Evolutionary conservation across 1,139 yeast genomes (phyloP), one percentile per base, ranked within the genome.

Genomic region (Spencermartinsiella ligniputridi): DNA sequence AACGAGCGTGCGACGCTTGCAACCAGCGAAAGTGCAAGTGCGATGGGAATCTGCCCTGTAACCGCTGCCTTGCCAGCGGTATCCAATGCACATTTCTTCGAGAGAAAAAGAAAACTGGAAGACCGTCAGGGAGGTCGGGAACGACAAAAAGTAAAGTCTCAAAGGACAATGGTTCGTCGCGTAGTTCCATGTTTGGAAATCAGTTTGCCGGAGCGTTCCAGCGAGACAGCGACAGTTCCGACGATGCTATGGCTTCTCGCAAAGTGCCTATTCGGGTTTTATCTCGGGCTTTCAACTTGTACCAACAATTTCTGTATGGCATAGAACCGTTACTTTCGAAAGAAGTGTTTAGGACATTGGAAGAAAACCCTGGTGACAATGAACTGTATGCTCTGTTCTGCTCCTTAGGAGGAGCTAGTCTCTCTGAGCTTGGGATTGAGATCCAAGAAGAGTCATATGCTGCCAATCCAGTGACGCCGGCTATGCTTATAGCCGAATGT

Each of bases 1-100:
- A 35, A 39, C 41, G 48, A 35, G 51, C 52, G n/a, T 48, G 52
- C 34, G 52, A 48, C 39, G 40, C 43, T 20, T 48, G 52, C 35
- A 41, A 41, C 36, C 34, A 41, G 4, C 45, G 52, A 15, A 48
- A 48, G 38, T 45, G 45, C 35, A 41, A 35, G 37, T 48, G 52
- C 42, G 37, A 45, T 21, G 40, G 45, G 22, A 24, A 33, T 9
- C 40, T 38, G 29, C 50, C 49, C 19, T 48, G 52, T 20, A 19
- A 20, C 12, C 42, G 42, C 5, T 48, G 52, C 41, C 41, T 32
- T 17, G 17, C 22, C 18, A 37, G 47, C 24, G 39, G 39, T 27
- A 41, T 45, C 13, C 33, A 30, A 12, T 48, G 52, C 27, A 48
- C 52, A n/a, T 47, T 44, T 18, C 21, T 41, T 20, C 25, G 35